phyloP scores from a whole-genome alignment of 106 monocot species.

The Cymbidium sinense region DNA sequence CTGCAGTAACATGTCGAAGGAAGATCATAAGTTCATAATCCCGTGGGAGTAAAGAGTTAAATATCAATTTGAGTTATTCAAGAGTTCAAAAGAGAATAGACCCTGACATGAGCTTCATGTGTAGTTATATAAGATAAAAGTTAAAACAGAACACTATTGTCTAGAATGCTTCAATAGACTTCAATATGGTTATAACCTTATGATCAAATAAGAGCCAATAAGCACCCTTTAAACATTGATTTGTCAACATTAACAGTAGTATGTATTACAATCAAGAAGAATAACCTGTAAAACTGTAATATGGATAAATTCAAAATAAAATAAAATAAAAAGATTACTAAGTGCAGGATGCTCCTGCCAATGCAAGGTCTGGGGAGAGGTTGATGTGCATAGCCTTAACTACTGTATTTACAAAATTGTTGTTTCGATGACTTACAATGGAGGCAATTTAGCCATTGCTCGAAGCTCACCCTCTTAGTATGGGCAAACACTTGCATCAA shows the following conservation, averaged over 20 bases:
- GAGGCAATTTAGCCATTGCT: too few species aligned
- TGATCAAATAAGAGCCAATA: background rate
- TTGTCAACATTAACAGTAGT: background rate
- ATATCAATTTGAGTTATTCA: background rate
- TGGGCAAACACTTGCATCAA: too few species aligned
- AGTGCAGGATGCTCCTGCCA: background rate
- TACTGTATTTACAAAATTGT: background rate
- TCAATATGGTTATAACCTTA: background rate
- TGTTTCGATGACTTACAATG: background rate
- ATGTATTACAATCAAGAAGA: background rate
- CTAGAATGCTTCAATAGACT: background rate
- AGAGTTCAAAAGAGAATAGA: background rate
- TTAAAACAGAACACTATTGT: background rate
- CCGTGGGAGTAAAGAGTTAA: background rate
- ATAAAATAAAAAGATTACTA: background rate
- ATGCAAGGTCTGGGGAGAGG: background rate
- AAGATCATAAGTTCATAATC: background rate
- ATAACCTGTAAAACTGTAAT: background rate
- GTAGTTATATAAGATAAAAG: background rate
- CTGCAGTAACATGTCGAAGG: slow-evolving; percentile 24
- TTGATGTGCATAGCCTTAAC: background rate
- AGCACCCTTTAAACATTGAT: background rate
- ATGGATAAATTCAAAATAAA: background rate
- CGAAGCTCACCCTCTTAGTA: background rate
- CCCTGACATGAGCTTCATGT: background rate